Conservation (phyloP, 2,329 filamentous ascomycete genomes). For the Macrophomina phaseolina region DNA sequence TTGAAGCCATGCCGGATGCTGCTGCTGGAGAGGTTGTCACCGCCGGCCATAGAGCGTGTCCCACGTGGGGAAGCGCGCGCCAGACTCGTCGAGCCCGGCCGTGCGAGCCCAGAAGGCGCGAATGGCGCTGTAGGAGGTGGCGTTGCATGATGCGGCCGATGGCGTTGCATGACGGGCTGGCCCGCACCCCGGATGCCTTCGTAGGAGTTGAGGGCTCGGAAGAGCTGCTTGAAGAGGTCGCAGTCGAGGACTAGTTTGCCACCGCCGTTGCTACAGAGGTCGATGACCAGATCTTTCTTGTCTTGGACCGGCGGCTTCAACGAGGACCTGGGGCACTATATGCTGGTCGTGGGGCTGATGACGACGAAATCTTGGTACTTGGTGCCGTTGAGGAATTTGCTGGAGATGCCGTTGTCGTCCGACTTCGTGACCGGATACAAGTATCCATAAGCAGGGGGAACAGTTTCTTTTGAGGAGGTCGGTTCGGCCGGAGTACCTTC, state of each 20-base stretch:
- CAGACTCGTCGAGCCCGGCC: slow-evolving; percentile 38
- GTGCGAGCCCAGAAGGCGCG: slow-evolving; percentile 43
- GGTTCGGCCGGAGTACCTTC: slow-evolving; percentile 30
- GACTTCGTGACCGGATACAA: slow-evolving; percentile 47
- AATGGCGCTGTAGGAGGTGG: slow-evolving; percentile 39
- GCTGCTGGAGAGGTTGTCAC: slow-evolving; percentile 41
- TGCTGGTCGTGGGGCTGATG: slow-evolving; percentile 50
- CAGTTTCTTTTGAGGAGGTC: slow-evolving; percentile 30
- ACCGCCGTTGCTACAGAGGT: slow-evolving; percentile 66
- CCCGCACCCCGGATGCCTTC: slow-evolving; percentile 54
- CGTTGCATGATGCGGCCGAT: slow-evolving; percentile 31
- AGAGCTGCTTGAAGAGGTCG: slow-evolving; percentile 60
- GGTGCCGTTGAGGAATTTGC: slow-evolving; percentile 52
- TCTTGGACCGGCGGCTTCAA: slow-evolving; percentile 50
- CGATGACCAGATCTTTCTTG: slow-evolving; percentile 69
- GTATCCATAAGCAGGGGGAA: slow-evolving; percentile 43
- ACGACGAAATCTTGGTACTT: slow-evolving; percentile 53
- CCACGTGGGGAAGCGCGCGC: slow-evolving; percentile 42
- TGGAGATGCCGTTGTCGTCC: slow-evolving; percentile 45
- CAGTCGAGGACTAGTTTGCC: slow-evolving; percentile 53
- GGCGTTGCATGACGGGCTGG: slow-evolving; percentile 37
- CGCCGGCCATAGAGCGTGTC: slow-evolving; percentile 45
- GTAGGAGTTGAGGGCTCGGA: slow-evolving; percentile 53
- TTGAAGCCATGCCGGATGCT: slow-evolving; percentile 35
- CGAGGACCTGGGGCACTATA: slow-evolving; percentile 53